These are phyloP conservation scores for Pseudocercospora fijiensis DNA, from an alignment of 2,329 filamentous ascomycete species.

Conservation along the genomic window DNA sequence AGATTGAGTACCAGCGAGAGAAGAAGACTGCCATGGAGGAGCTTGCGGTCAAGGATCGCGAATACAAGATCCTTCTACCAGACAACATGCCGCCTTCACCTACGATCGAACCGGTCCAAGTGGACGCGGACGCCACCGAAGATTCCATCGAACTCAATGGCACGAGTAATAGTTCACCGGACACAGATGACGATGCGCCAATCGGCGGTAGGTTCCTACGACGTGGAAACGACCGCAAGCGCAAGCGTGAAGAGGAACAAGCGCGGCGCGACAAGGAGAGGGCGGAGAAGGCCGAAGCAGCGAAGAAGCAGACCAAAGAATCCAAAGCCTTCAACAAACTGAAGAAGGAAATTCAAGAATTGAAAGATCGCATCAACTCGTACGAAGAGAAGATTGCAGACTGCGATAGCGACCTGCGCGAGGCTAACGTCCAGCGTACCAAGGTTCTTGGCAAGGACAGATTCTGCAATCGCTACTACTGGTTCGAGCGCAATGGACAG, in stretches of 20 bases:
- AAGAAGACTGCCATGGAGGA: conserved; percentile 61
- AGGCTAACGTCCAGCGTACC: conserved; percentile 89
- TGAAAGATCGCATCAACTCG: conserved; percentile 74
- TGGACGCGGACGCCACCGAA: conserved; percentile 43
- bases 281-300: conserved; percentile 57
- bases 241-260: conserved; percentile 57
- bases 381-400: conserved; percentile 82
- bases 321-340: conserved; percentile 87
- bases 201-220: conserved; percentile 58
- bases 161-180: conserved; percentile 52
- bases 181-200: conserved; percentile 68
- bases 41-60: conserved; percentile 44
- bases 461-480: conserved; percentile 98
- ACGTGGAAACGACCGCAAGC: conserved; percentile 60
- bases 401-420: conserved; percentile 87
- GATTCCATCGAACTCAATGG: conserved; percentile 58
- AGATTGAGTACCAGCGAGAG: conserved; percentile 85
- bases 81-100: conserved; percentile 69
- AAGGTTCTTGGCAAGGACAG: conserved; percentile 88
- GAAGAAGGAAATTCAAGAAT: conserved; percentile 83
- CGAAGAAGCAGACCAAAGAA: conserved; percentile 65
- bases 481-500: conserved; percentile 99
- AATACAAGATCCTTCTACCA: conserved; percentile 64
- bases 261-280: conserved; percentile 68
- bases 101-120: conserved; percentile 31